phyloP scores from a whole-genome alignment of 208 protist genomes.

The Herpetomonas samuelpessoai region DNA sequence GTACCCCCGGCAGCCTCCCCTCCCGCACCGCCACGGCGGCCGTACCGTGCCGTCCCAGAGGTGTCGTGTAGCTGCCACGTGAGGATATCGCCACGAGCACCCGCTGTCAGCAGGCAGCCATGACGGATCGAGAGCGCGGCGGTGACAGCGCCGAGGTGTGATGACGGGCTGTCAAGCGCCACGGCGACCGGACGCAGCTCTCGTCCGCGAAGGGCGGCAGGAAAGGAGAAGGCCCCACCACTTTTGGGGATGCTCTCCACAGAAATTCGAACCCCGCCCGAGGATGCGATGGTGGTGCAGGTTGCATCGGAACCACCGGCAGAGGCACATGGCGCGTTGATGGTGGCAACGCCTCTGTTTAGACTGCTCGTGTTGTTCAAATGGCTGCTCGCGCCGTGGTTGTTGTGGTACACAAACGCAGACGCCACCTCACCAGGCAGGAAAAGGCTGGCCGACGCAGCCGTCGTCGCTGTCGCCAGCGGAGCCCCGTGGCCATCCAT shows the following conservation, averaged over 20 bases:
- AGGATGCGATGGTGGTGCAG: no score
- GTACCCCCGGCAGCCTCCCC: background rate
- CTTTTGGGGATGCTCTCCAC: no score
- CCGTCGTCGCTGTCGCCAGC: no score
- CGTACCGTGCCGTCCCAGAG: background rate
- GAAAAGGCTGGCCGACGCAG: no score
- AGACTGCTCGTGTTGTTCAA: no score
- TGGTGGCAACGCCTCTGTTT: no score
- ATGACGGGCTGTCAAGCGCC: background rate
- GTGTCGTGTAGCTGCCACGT: constrained; percentile 33
- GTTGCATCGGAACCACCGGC: no score
- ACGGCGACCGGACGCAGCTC: background rate
- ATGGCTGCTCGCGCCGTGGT: no score
- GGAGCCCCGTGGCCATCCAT: no score
- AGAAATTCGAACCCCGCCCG: no score
- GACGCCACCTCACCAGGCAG: background rate
- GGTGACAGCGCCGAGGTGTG: constrained; percentile 1
- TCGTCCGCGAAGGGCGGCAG: background rate
- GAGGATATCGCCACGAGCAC: constrained; percentile 49
- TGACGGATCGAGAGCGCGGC: constrained; percentile 2
- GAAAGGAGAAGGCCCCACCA: background rate
- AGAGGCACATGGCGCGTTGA: no score
- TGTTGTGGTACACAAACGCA: background rate
- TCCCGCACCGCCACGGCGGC: background rate
- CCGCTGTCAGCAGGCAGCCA: constrained; percentile 49